Evolutionary conservation across 1,284 basidiomycete genomes (phyloP).

Genomic region (Cutaneotrichosporon cyanovorans): DNA sequence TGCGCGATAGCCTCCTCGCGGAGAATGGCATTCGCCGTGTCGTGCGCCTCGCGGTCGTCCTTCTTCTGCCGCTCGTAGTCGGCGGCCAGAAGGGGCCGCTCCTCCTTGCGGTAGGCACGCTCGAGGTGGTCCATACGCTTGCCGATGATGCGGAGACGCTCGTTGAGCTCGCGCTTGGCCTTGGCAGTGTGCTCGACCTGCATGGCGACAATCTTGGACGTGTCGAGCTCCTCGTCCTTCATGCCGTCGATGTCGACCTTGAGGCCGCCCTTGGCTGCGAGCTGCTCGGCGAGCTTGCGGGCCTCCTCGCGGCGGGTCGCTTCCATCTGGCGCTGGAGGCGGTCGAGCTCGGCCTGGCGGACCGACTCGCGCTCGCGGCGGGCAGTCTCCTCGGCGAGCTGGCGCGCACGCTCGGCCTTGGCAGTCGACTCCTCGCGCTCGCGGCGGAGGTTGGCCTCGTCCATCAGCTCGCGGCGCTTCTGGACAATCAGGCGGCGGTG

Average conservation of each 20-base stretch:
- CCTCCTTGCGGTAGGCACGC: conserved; percentile 91
- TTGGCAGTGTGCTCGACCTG: conserved; percentile 94
- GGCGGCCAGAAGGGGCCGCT: conserved; percentile 72
- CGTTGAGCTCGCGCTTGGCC: conserved; percentile 84
- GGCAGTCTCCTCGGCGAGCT: conserved; percentile 68
- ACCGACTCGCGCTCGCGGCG: conserved; percentile 62
- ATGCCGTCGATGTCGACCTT: conserved; percentile 78
- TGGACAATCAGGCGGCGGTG: conserved; percentile 75
- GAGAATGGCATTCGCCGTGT: conserved; percentile 57
- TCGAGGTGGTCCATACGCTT: conserved; percentile 95
- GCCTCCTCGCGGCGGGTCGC: conserved; percentile 75
- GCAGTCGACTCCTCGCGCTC: conserved; percentile 86
- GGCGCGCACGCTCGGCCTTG: conserved; percentile 62
- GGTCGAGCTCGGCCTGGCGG: conserved; percentile 66
- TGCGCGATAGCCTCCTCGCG: conserved; percentile 56
- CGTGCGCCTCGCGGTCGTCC: conserved; percentile 64
- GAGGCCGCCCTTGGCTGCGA: conserved; percentile 76
- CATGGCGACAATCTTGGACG: conserved; percentile 78
- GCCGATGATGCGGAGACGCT: conserved; percentile 71
- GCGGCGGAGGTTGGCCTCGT: conserved; percentile 75
- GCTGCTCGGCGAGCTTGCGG: conserved; percentile 76
- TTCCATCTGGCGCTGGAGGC: conserved; percentile 75
- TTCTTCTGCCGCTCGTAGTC: conserved; percentile 86
- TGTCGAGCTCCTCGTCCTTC: conserved; percentile 74
- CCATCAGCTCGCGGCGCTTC: conserved; percentile 76